Conservation (phyloP, 257 asterid species). For the Rubia yunnanensis region DNA sequence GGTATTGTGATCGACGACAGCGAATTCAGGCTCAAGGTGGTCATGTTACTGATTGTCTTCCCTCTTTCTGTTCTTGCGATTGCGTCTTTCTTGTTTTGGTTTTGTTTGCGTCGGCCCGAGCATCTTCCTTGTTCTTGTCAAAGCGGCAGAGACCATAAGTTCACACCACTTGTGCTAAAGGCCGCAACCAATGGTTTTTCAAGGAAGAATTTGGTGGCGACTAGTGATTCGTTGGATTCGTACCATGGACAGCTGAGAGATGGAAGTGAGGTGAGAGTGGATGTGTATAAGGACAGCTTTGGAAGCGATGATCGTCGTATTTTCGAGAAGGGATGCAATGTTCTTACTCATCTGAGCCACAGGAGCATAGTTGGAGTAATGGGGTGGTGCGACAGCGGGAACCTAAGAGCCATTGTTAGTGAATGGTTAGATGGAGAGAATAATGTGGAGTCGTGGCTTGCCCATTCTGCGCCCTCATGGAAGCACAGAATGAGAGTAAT, state of each 20-base stretch:
- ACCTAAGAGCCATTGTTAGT: constrained; percentile 6
- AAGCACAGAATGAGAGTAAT: constrained; percentile 33
- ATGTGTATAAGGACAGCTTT: not conserved
- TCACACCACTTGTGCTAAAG: constrained; percentile 19
- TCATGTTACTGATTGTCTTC: constrained; percentile 25
- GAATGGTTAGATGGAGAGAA: constrained; percentile 8
- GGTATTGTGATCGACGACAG: not conserved
- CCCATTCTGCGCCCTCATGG: constrained; percentile 31
- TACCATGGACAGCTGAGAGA: constrained; percentile 5
- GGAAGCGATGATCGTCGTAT: not conserved
- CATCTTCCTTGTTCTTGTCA: constrained; percentile 16
- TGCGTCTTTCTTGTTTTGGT: constrained; percentile 24
- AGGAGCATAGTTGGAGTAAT: not conserved
- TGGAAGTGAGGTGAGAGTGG: constrained; percentile 6
- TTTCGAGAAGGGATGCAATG: not conserved
- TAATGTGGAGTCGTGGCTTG: constrained; percentile 32
- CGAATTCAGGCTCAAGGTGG: constrained; percentile 13
- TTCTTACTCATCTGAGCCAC: constrained; percentile 4
- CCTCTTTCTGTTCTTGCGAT: constrained; percentile 24
- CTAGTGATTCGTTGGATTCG: not conserved
- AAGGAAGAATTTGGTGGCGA: constrained; percentile 5
- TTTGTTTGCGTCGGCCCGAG: constrained; percentile 23
- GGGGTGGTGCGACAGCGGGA: not conserved
- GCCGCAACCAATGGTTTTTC: constrained; percentile 44
- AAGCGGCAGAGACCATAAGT: constrained; percentile 13